Evolutionary conservation across 306 rosid genomes (phyloP).

Genomic region (Citrullus amarus): DNA sequence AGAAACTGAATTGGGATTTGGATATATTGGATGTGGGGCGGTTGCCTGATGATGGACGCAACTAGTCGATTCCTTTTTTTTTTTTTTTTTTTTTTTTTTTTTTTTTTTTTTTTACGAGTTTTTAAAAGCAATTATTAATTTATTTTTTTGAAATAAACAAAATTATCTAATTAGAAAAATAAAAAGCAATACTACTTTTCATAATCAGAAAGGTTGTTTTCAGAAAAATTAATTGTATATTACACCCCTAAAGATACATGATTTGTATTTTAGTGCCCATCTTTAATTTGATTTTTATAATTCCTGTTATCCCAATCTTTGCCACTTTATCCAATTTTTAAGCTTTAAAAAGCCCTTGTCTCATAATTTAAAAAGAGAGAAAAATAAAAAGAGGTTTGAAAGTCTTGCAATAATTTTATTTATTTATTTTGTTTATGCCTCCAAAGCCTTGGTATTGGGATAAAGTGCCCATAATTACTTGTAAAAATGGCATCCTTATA

Average conservation of each 20-base stretch:
- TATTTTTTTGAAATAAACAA: background rate
- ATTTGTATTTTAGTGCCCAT: slow-evolving; percentile 17
- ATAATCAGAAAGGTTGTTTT: slow-evolving; percentile 10
- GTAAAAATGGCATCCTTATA: background rate
- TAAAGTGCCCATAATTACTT: slow-evolving; percentile 17
- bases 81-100: slow-evolving; percentile 1
- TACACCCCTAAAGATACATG: slow-evolving; percentile 24
- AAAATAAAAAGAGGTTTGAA: background rate
- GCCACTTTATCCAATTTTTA: slow-evolving; percentile 27
- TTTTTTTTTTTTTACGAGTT: background rate
- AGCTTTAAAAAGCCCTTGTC: background rate
- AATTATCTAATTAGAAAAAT: background rate
- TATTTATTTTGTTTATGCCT: background rate
- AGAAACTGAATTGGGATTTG: background rate
- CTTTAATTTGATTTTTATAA: slow-evolving; percentile 24
- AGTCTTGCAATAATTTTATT: background rate
- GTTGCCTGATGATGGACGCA: slow-evolving; percentile 11
- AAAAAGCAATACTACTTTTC: slow-evolving; percentile 26
- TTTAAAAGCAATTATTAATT: background rate
- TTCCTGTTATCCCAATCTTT: slow-evolving; percentile 13
- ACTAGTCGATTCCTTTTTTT: background rate
- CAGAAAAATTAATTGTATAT: slow-evolving; percentile 16
- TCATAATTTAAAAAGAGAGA: too few species aligned
- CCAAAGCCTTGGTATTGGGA: slow-evolving; percentile 13
- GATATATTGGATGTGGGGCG: slow-evolving; percentile 8